These are phyloP conservation scores for Chaetoscypha palmicola DNA, from an alignment of 2,329 filamentous ascomycete genomes.

Conservation along the genomic window DNA sequence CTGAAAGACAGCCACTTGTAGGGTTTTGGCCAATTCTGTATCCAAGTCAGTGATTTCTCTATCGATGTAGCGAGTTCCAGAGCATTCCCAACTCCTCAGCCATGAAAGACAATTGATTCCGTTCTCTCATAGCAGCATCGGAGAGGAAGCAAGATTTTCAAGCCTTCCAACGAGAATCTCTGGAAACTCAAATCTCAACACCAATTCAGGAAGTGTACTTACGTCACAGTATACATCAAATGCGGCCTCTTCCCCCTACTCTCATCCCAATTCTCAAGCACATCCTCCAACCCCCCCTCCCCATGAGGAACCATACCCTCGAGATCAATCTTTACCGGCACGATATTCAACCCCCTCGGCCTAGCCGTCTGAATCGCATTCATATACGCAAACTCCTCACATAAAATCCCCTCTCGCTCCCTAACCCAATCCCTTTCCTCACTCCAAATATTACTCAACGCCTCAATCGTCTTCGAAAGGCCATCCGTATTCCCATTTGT, in stretches of 20 bases:
- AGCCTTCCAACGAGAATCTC: too few relatives aligned
- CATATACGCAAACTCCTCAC: slow-evolving; percentile 76
- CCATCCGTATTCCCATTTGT: slow-evolving; percentile 83
- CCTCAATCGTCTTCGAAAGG: slow-evolving; percentile 68
- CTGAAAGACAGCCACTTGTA: slow-evolving; percentile 66
- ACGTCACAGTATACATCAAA: slow-evolving; percentile 86
- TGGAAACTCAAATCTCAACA: too few relatives aligned
- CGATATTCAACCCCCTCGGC: slow-evolving; percentile 58
- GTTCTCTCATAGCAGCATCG: too few relatives aligned
- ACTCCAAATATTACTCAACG: slow-evolving; percentile 70
- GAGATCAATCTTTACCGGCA: slow-evolving; percentile 67
- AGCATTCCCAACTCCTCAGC: too few relatives aligned
- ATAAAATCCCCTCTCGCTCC: slow-evolving; percentile 69
- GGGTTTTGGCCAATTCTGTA: slow-evolving; percentile 81
- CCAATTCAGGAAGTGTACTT: too few relatives aligned
- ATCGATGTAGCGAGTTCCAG: too few relatives aligned
- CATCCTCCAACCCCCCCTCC: slow-evolving; percentile 65
- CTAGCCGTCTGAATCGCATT: slow-evolving; percentile 61
- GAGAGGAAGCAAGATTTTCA: too few relatives aligned
- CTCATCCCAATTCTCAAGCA: slow-evolving; percentile 76
- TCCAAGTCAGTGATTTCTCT: too few relatives aligned
- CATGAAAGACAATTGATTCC: too few relatives aligned
- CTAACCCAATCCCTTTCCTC: slow-evolving; percentile 58
- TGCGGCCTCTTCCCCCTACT: slow-evolving; percentile 69
- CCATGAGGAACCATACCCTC: slow-evolving; percentile 74